phyloP scores from a whole-genome alignment of 257 asterid genomes.

The Nicotiana knightiana region DNA sequence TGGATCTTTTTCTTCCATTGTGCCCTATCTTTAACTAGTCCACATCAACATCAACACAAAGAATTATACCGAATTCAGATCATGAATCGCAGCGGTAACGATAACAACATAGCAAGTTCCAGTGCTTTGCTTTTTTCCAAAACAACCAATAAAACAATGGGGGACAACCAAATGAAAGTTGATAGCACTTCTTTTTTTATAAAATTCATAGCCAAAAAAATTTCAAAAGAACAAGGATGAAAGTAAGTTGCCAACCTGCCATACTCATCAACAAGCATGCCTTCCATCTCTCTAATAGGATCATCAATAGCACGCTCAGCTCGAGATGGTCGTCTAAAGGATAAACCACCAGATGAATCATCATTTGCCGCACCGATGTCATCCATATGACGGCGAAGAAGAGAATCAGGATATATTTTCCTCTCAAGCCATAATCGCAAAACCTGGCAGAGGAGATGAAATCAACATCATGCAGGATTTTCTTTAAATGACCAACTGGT shows the following conservation, averaged over 20 bases:
- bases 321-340: constrained; percentile 82
- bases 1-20: no score
- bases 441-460: constrained; percentile 42
- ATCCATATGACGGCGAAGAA: constrained; percentile 68
- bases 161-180: not conserved
- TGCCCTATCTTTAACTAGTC: not conserved
- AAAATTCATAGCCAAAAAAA: not conserved
- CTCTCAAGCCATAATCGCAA: constrained; percentile 97
- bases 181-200: not conserved
- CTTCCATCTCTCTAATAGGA: constrained; percentile 99
- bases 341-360: constrained; percentile 58
- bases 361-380: constrained; percentile 53
- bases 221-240: not conserved
- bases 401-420: constrained; percentile 78
- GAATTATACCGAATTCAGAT: not conserved
- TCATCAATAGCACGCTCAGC: constrained; percentile 91
- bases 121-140: not conserved
- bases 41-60: not conserved
- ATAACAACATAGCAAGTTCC: not conserved
- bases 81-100: not conserved
- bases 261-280: constrained; percentile 92
- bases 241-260: constrained; percentile 54
- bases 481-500: not conserved
- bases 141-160: not conserved
- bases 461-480: not conserved